phyloP scores from a whole-genome alignment of 2,329 filamentous ascomycete genomes.

The Blastomyces parvus region DNA sequence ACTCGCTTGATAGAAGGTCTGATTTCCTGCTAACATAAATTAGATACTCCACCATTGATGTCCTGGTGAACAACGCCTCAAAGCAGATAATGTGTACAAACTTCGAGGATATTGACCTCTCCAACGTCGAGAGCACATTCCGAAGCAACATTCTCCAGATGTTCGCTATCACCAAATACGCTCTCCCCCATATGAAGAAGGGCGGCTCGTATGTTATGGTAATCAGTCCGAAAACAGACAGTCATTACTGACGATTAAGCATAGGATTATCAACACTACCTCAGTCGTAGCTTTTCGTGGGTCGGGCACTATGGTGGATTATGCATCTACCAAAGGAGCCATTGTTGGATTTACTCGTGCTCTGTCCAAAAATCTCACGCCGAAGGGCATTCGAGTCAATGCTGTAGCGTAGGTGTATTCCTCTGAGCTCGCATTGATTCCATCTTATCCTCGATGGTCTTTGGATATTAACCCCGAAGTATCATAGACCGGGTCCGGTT shows the following conservation, averaged over 20 bases:
- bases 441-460: background rate
- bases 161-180: conserved; percentile 51
- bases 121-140: conserved; percentile 48
- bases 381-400: conserved; percentile 50
- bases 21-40: background rate
- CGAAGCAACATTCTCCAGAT: conserved; percentile 49
- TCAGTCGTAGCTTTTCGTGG: conserved; percentile 49
- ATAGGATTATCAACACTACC: conserved; percentile 49
- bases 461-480: background rate
- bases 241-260: background rate
- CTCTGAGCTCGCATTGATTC: background rate
- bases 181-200: conserved; percentile 46
- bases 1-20: background rate
- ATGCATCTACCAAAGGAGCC: conserved; percentile 49
- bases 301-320: conserved; percentile 44
- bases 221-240: background rate
- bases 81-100: conserved; percentile 48
- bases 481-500: conserved; percentile 24
- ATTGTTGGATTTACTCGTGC: conserved; percentile 48
- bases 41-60: conserved; percentile 28
- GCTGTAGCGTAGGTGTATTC: conserved; percentile 29
- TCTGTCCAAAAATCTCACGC: conserved; percentile 44
- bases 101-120: conserved; percentile 46
- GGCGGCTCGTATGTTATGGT: conserved; percentile 36
- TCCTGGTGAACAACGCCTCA: conserved; percentile 52